Evolutionary conservation across 2,329 filamentous ascomycete genomes (phyloP), one percentile per base, ranked within the genome.

Genomic region (Diplodia sapinea): DNA sequence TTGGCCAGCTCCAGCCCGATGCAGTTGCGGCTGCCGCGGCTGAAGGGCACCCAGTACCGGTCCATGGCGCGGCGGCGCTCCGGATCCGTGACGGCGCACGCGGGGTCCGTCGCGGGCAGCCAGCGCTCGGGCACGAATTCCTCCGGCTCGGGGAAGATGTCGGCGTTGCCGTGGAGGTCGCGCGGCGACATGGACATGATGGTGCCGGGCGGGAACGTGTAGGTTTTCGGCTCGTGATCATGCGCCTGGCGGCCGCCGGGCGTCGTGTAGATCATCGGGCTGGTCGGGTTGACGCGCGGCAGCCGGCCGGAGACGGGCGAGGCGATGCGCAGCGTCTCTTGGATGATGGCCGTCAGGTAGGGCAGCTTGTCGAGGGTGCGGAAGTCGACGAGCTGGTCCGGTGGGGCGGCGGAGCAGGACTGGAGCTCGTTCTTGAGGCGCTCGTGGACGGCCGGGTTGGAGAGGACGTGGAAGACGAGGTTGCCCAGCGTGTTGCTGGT

Each of bases 401-500:
- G 9, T 0, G 54, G 40, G 0, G 11, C 11, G 5, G 20, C 1
- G 2, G 64, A 66, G 51, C 67, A 66, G 1, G 49, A 54, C 2
- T 26, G 5, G 4, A 83, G 72, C 69, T 83, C 81, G 1, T 68
- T 67, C 13, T 73, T 73, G 5, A 84, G 69, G 11, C 70, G 73
- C 0, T 55, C 13, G 1, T 78, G 69, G 7, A 79, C 72, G 0
- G 67, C 4, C 0, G 78, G 76, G 26, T 78, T 73, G 13, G 70
- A 68, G n/a, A 79, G 76, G 1, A 82, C 69, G 72, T 79, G 69
- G 71, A 75, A 82, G 5, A 76, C 73, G 5, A 76, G 70, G 4
- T 78, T 68, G 1, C 74, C 70, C 12, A 83, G 71, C 0, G 75
- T 71, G 69, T 73, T 74, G 8, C 73, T 73, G 0, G 75, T 78